Evolutionary conservation across 1,284 basidiomycete species (phyloP).

Genomic region (Moniliella sp.): DNA sequence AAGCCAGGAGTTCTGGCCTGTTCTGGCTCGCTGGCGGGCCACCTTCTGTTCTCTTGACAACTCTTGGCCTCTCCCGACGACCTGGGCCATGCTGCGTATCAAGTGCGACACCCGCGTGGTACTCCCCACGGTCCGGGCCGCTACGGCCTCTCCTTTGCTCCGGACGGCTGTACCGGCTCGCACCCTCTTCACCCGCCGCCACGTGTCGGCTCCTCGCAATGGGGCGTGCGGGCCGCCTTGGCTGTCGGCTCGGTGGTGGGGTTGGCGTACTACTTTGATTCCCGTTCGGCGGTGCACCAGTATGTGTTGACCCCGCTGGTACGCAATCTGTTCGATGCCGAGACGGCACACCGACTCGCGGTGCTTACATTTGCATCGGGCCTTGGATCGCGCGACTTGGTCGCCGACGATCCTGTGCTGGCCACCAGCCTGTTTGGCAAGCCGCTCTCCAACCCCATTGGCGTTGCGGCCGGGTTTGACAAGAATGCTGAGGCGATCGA

Average conservation of each 20-base stretch:
- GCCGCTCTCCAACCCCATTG: constrained; percentile 60
- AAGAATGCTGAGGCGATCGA: constrained; percentile 91
- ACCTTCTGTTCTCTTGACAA: too few species aligned
- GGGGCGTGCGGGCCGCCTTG: constrained; percentile 4
- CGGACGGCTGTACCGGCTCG: neutral
- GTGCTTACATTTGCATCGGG: constrained; percentile 55
- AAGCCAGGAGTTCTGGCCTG: too few species aligned
- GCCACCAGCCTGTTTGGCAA: constrained; percentile 57
- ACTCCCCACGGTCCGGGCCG: too few species aligned
- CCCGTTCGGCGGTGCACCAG: constrained; percentile 60
- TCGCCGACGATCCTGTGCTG: constrained; percentile 50
- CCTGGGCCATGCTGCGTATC: too few species aligned
- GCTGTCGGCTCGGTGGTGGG: constrained; percentile 40
- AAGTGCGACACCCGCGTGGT: too few species aligned
- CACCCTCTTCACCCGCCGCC: neutral
- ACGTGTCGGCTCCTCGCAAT: neutral
- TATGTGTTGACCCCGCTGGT: constrained; percentile 59
- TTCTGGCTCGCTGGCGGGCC: too few species aligned
- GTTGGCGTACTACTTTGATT: constrained; percentile 65
- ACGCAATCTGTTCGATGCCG: constrained; percentile 47
- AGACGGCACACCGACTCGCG: constrained; percentile 64
- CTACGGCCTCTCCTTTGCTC: too few species aligned
- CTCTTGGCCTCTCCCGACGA: too few species aligned
- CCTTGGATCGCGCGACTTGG: constrained; percentile 54
- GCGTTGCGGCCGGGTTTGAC: constrained; percentile 88